These are phyloP conservation scores for Pythium insidiosum DNA, from an alignment of 352 stramenopile genomes.

Conservation along the genomic window DNA sequence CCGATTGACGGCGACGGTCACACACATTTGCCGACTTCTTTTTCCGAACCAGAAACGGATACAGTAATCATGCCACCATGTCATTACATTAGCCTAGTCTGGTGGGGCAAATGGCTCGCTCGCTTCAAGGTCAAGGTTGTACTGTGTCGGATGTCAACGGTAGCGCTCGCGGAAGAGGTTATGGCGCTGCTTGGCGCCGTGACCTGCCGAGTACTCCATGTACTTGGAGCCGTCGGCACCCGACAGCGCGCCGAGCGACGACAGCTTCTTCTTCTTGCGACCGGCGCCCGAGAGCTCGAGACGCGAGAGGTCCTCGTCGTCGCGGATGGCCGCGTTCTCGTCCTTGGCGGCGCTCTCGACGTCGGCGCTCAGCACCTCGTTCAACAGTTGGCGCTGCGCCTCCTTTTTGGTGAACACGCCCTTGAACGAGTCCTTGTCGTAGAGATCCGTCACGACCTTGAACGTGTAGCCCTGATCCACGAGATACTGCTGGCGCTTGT, in stretches of 20 bases:
- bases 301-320: slow-evolving; percentile 75
- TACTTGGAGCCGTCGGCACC: slow-evolving; percentile 75
- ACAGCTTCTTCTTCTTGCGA: slow-evolving; percentile 76
- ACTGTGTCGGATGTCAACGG: too few relatives aligned
- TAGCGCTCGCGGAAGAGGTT: slow-evolving; percentile 84
- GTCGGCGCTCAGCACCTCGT: slow-evolving; percentile 75
- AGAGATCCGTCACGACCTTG: slow-evolving; percentile 97
- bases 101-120: too few relatives aligned
- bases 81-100: too few relatives aligned
- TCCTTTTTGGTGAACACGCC: slow-evolving; percentile 80
- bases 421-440: slow-evolving; percentile 67
- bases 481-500: slow-evolving; percentile 99
- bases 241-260: slow-evolving; percentile 66
- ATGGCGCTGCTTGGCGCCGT: slow-evolving; percentile 78
- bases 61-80: too few relatives aligned
- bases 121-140: too few relatives aligned
- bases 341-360: slow-evolving; percentile 76
- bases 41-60: too few relatives aligned
- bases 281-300: slow-evolving; percentile 44
- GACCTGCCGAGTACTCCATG: slow-evolving; percentile 81
- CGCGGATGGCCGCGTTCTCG: slow-evolving; percentile 74
- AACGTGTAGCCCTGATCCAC: slow-evolving; percentile 99
- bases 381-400: slow-evolving; percentile 61
- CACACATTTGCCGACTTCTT: too few relatives aligned
- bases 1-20: too few relatives aligned